Evolutionary conservation across 257 asterid genomes (phyloP).

Genomic region (Mitragyna speciosa): DNA sequence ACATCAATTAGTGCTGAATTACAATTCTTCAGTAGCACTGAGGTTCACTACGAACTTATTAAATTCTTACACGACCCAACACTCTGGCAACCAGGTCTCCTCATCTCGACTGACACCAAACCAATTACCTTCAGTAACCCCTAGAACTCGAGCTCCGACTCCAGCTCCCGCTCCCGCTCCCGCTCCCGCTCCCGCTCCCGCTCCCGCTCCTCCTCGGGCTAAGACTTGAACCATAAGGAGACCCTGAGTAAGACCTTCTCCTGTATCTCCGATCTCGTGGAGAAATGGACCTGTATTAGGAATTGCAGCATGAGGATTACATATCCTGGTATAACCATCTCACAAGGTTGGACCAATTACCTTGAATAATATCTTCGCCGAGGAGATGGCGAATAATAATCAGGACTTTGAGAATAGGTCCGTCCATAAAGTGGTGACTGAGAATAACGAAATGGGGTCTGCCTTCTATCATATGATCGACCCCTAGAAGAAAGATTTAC

Average conservation of each 20-base stretch:
- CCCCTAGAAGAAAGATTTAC: slow-evolving; percentile 6
- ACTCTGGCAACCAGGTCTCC: neutral
- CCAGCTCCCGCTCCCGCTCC: slow-evolving; percentile 26
- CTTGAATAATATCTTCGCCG: slow-evolving; percentile 27
- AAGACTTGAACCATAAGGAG: slow-evolving; percentile 38
- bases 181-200: slow-evolving; percentile 26
- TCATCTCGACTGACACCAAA: neutral
- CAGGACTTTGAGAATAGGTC: slow-evolving; percentile 25
- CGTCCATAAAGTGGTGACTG: slow-evolving; percentile 28
- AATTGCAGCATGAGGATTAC: neutral
- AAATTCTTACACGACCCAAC: neutral
- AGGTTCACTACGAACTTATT: neutral
- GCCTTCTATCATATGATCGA: slow-evolving; percentile 2
- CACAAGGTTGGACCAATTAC: neutral
- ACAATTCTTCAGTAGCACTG: neutral
- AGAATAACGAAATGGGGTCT: slow-evolving; percentile 22
- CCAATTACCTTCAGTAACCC: slow-evolving; percentile 2
- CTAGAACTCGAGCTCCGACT: slow-evolving; percentile 19
- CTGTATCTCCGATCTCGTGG: slow-evolving; percentile 37
- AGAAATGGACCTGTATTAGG: slow-evolving; percentile 38
- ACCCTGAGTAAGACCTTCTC: slow-evolving; percentile 45
- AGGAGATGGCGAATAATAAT: slow-evolving; percentile 30
- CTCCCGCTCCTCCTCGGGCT: slow-evolving; percentile 28
- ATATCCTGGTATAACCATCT: neutral
- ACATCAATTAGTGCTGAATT: neutral